Evolutionary conservation across 129 eudicot species (phyloP).

Genomic region (Sambucus nigra): DNA sequence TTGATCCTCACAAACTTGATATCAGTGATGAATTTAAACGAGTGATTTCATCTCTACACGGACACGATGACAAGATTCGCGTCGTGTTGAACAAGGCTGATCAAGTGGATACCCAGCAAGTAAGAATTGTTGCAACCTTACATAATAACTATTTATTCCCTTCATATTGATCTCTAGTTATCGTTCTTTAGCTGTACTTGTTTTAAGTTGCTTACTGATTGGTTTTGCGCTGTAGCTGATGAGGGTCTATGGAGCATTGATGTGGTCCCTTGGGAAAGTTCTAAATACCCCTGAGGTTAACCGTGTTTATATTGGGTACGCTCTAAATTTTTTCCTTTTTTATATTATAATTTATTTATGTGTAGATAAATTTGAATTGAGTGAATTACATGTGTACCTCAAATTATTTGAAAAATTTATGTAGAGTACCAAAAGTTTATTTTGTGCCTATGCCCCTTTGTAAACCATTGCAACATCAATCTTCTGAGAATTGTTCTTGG

Average conservation of each 20-base stretch:
- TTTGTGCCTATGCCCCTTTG: no score
- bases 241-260: constrained; percentile 93
- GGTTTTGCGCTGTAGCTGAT: constrained; percentile 42
- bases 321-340: background rate
- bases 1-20: constrained; percentile 97
- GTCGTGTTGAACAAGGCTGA: constrained; percentile 95
- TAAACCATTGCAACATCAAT: no score
- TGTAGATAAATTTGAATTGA: no score
- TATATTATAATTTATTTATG: no score
- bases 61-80: constrained; percentile 95
- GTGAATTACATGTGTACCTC: no score
- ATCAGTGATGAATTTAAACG: constrained; percentile 91
- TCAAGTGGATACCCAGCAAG: constrained; percentile 97
- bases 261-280: constrained; percentile 99
- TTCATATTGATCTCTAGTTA: background rate
- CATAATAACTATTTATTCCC: background rate
- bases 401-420: no score
- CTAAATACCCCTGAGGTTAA: constrained; percentile 84
- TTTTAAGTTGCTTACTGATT: constrained; percentile 3
- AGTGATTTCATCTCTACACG: constrained; percentile 77
- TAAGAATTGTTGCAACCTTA: constrained; percentile 9
- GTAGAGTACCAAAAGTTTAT: no score
- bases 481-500: no score
- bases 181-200: no score
- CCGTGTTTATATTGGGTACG: constrained; percentile 94